phyloP scores from a whole-genome alignment of 805 yeast genomes.

The Candida incommunis region DNA sequence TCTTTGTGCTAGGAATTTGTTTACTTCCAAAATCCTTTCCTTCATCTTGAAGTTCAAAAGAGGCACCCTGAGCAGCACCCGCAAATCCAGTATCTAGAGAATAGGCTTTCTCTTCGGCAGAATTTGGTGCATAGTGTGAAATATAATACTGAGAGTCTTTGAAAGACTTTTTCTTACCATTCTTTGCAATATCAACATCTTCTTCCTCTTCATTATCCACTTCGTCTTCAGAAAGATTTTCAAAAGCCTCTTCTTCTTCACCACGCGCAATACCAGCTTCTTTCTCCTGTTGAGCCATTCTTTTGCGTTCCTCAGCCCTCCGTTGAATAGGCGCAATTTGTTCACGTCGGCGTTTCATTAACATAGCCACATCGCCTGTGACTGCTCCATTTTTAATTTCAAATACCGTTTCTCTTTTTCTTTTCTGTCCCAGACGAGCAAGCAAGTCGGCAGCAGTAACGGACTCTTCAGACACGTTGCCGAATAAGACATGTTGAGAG shows the following conservation, averaged over 20 bases:
- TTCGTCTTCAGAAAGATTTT: conserved; percentile 10
- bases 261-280: conserved; percentile 22
- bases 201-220: conserved; percentile 22
- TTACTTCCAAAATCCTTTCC: conserved; percentile 55
- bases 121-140: conserved; percentile 79
- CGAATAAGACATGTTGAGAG: conserved; percentile 62
- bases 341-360: conserved; percentile 76
- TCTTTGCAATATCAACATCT: conserved; percentile 11
- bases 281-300: conserved; percentile 52
- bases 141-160: conserved; percentile 71
- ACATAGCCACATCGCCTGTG: conserved; percentile 41
- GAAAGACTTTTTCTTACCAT: conserved; percentile 34
- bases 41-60: conserved; percentile 70
- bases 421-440: conserved; percentile 54
- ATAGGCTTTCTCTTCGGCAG: conserved; percentile 70
- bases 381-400: conserved; percentile 53
- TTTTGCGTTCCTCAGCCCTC: conserved; percentile 52
- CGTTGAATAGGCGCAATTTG: conserved; percentile 83
- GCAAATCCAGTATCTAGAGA: conserved; percentile 48
- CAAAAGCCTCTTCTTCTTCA: conserved; percentile 22
- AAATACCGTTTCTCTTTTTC: conserved; percentile 79
- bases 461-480: conserved; percentile 50
- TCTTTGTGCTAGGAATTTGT: conserved; percentile 35
- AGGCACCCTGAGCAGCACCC: conserved; percentile 70
- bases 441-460: conserved; percentile 60